Evolutionary conservation across 768 basidiomycete genomes (phyloP).

Genomic region (Nidularia pulvinata): DNA sequence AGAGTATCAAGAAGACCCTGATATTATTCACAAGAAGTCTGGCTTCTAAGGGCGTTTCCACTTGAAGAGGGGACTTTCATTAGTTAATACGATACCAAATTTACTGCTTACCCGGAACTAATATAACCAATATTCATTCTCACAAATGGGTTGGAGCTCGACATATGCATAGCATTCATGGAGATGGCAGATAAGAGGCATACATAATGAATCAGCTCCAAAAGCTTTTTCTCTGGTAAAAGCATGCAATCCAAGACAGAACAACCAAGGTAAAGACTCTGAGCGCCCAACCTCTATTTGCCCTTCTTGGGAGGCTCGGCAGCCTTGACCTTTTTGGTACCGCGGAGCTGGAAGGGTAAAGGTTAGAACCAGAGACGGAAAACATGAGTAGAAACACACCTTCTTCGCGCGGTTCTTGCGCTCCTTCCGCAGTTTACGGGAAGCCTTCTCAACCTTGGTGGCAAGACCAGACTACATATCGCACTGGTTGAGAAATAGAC

Average conservation of each 20-base stretch:
- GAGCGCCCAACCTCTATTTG: constrained; percentile 56
- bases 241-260: constrained; percentile 26
- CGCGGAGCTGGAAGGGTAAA: constrained; percentile 67
- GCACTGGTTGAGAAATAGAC: neutral
- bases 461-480: constrained; percentile 60
- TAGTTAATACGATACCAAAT: too few species aligned
- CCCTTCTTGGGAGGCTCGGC: constrained; percentile 91
- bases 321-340: constrained; percentile 95
- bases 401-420: constrained; percentile 99
- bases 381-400: too few species aligned
- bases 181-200: constrained; percentile 7
- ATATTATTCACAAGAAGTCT: constrained; percentile 96
- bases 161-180: constrained; percentile 17
- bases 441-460: constrained; percentile 85
- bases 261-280: constrained; percentile 16
- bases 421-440: constrained; percentile 98
- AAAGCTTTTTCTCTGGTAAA: constrained; percentile 8
- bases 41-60: constrained; percentile 55
- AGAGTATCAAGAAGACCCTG: constrained; percentile 99
- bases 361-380: neutral
- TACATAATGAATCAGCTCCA: constrained; percentile 2
- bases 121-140: too few species aligned
- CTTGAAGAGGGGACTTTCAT: too few species aligned
- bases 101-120: too few species aligned
- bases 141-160: neutral